phyloP scores from a whole-genome alignment of 495 filamentous ascomycete species.

The Hyaloscypha variabilis region DNA sequence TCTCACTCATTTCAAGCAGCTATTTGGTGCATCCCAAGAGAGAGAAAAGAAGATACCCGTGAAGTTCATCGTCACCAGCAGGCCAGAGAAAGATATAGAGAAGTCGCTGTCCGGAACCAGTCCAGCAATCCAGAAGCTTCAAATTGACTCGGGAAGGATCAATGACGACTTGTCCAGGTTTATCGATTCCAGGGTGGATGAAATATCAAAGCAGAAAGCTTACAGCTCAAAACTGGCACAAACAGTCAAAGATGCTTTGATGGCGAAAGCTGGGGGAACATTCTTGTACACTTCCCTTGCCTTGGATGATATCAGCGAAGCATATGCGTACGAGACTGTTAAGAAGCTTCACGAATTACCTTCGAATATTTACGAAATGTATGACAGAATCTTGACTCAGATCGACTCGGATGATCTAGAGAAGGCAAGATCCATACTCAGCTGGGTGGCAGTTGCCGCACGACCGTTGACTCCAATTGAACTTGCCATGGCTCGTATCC shows the following conservation, averaged over 20 bases:
- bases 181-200: constrained; percentile 39
- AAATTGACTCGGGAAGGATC: constrained; percentile 34
- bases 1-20: background rate
- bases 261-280: background rate
- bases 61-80: background rate
- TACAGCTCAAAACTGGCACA: constrained; percentile 22
- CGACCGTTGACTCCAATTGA: background rate
- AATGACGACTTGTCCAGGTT: constrained; percentile 37
- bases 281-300: background rate
- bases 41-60: no score
- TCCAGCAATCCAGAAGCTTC: background rate
- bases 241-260: constrained; percentile 5
- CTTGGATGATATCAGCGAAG: background rate
- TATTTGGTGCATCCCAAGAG: background rate
- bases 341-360: background rate
- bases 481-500: background rate
- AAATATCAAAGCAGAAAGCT: constrained; percentile 34
- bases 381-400: background rate
- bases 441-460: background rate
- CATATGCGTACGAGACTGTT: background rate
- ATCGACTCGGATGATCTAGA: background rate
- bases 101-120: background rate
- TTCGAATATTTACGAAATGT: background rate
- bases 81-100: background rate
- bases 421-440: background rate